Evolutionary conservation across 345 rosid species (phyloP), one percentile per base, ranked within the genome.

Genomic region (Nephelium lappaceum): DNA sequence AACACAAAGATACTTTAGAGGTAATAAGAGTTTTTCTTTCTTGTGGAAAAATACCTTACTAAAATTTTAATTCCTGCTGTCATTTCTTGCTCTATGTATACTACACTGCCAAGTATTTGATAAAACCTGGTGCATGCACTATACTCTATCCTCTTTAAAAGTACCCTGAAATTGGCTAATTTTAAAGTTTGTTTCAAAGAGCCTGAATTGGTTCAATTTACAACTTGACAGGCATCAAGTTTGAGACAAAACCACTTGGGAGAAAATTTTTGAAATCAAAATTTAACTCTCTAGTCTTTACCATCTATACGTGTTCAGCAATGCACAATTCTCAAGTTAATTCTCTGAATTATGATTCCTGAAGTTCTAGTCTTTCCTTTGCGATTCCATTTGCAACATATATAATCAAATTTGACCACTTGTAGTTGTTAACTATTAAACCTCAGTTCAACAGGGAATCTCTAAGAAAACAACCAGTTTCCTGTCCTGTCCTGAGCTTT

Each of bases 1-100:
- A 96, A 82, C 93, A 47, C 62, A 93, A 84, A 82, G 98, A 93
- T 71, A 91, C 87, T 6, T 86, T 96, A 83, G 98, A 96, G 99
- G 99, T 94, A 89, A 81, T 74, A 58, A 58, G 72, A 75, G 24
- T 81, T 25, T 58, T 58, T 60, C 39, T 66, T 67, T 39, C 4
- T 8, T 60, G 4, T 1, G 36, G 71, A 71, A 67, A 36, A 55
- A 0, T 16, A 7, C 36, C 72, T 23, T 57, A 5, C 75, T 23
- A n/a, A 23, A 61, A 21, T 23, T 8, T 41, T 36, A 23, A 11
- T 24, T 49, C 66, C 55, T 53, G 38, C 14, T 21, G 38, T 24
- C 41, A 9, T 73, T 62, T 73, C 27, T 61, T 60, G 41, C 24
- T 72, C 9, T 55, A 21, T 8, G 12, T 27, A 10, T 19, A 42